Conservation (phyloP, 1,284 basidiomycete genomes). For the Ceratobasidium sp. region DNA sequence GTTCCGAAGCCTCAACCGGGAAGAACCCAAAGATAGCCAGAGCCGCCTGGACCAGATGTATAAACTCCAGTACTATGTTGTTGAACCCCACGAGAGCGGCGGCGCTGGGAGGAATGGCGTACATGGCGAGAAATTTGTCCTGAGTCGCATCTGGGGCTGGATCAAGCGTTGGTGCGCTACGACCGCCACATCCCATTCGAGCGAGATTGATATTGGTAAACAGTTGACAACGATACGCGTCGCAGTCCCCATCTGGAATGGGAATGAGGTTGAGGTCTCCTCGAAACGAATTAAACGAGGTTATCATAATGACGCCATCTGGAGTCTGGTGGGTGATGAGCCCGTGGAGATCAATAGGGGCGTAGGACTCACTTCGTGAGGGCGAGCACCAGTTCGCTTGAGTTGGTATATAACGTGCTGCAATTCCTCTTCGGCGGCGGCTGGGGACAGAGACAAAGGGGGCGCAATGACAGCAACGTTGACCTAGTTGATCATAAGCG, state of each 20-base stretch:
- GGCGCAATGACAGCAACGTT: slow-evolving; percentile 64
- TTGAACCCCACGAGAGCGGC: slow-evolving; percentile 52
- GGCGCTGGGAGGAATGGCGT: slow-evolving; percentile 27
- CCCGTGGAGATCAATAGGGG: slow-evolving; percentile 11
- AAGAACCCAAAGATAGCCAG: slow-evolving; percentile 74
- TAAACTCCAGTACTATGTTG: slow-evolving; percentile 71
- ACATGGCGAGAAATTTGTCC: slow-evolving; percentile 27
- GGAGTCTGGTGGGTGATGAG: slow-evolving; percentile 55
- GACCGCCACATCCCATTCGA: slow-evolving; percentile 76
- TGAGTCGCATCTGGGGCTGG: slow-evolving; percentile 43
- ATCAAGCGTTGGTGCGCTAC: slow-evolving; percentile 74
- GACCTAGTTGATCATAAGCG: slow-evolving; percentile 53
- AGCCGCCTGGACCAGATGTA: slow-evolving; percentile 71
- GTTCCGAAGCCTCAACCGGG: slow-evolving; percentile 51
- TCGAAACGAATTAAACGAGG: slow-evolving; percentile 81
- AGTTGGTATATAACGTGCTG: slow-evolving; percentile 64
- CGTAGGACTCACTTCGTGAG: slow-evolving; percentile 60
- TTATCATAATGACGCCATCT: slow-evolving; percentile 74
- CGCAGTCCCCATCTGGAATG: slow-evolving; percentile 72
- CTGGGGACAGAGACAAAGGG: slow-evolving; percentile 50
- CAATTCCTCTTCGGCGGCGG: slow-evolving; percentile 63
- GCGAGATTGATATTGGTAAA: slow-evolving; percentile 79
- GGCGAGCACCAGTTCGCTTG: slow-evolving; percentile 68
- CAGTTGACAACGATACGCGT: slow-evolving; percentile 64
- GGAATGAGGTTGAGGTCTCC: slow-evolving; percentile 82